Conservation (phyloP, 345 rosid species). For the Lepidium sativum region DNA sequence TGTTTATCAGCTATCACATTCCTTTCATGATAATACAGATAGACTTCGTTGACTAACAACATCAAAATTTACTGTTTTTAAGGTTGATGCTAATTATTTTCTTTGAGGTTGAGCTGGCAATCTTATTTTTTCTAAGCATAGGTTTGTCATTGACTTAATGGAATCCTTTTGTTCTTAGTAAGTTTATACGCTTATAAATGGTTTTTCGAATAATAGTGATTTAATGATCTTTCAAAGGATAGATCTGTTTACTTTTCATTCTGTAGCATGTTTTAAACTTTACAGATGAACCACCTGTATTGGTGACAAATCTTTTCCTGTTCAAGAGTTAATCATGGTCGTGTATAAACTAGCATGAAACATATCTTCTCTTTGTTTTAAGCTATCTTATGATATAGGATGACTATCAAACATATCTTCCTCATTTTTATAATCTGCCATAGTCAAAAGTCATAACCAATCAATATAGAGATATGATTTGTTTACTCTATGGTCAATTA, state of each 20-base stretch:
- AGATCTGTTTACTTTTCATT: not conserved
- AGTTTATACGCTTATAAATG: not conserved
- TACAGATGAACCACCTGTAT: not conserved
- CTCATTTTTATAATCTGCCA: not conserved
- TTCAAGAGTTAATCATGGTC: not conserved
- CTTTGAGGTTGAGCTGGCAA: not conserved
- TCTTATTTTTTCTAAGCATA: not conserved
- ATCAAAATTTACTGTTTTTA: not conserved
- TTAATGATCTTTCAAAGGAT: too few relatives aligned
- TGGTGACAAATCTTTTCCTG: not conserved
- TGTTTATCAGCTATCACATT: not conserved
- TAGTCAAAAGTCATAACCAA: conserved; percentile 1
- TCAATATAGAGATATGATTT: not conserved
- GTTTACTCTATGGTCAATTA: conserved; percentile 17
- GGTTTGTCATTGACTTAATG: not conserved
- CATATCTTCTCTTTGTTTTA: not conserved
- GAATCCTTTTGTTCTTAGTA: not conserved
- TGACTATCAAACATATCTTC: conserved; percentile 5
- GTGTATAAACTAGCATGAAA: not conserved
- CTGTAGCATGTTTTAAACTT: not conserved
- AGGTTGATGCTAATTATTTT: not conserved
- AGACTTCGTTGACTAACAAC: not conserved
- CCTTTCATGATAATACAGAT: not conserved
- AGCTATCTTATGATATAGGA: not conserved
- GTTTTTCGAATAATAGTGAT: too few relatives aligned